Conservation (phyloP, 345 rosid genomes). For the Eucalyptus pauciflora region DNA sequence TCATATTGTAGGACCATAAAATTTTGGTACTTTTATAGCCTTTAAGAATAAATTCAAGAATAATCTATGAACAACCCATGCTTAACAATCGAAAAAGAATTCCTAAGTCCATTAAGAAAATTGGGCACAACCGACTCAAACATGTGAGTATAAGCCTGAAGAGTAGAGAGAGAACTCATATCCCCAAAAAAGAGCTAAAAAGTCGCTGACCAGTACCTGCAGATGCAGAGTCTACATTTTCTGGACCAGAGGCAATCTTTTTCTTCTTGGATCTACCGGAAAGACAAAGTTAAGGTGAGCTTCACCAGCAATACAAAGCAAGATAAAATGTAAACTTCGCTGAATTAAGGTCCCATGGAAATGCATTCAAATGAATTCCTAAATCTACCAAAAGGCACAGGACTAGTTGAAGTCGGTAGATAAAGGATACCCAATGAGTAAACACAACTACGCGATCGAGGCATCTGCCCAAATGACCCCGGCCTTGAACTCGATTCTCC, state of each 20-base stretch:
- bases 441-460: not conserved
- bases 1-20: not conserved
- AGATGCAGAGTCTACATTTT: conserved; percentile 25
- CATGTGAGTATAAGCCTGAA: not conserved
- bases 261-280: conserved; percentile 48
- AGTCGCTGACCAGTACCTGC: conserved; percentile 6
- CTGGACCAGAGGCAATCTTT: conserved; percentile 28
- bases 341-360: not conserved
- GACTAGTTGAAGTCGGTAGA: not conserved
- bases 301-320: not conserved
- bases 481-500: not conserved
- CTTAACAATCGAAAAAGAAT: not conserved
- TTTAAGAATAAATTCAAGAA: not conserved
- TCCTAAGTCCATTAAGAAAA: not conserved
- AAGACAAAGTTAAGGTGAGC: not conserved
- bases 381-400: not conserved
- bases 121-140: not conserved
- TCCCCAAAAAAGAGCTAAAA: not conserved
- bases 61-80: not conserved
- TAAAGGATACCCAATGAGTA: not conserved
- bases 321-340: not conserved
- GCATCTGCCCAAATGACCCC: not conserved
- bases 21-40: not conserved
- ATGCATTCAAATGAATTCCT: not conserved
- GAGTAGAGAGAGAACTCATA: not conserved